These are phyloP conservation scores for Alternaria atra DNA, from an alignment of 2,329 filamentous ascomycete genomes.

Conservation along the genomic window DNA sequence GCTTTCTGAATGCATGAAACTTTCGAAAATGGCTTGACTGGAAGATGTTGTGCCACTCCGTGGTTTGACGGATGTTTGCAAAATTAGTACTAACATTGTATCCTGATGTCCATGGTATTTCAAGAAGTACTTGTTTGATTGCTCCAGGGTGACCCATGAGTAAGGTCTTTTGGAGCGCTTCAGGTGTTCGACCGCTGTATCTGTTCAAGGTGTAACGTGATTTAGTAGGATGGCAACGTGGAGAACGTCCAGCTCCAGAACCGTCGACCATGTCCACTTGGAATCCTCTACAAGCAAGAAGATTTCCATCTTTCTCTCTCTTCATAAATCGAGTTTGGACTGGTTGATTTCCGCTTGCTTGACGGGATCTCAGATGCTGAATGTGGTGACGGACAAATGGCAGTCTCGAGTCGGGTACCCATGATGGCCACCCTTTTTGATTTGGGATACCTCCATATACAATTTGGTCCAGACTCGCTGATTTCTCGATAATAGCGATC, in stretches of 20 bases:
- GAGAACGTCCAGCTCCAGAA: neutral
- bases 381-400: neutral
- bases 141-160: neutral
- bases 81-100: neutral
- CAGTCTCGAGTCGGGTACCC: neutral
- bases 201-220: rapidly evolving
- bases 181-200: neutral
- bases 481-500: neutral
- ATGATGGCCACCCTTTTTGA: neutral
- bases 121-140: rapidly evolving
- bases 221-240: too few species aligned
- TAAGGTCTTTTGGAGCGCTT: rapidly evolving
- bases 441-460: rapidly evolving
- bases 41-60: neutral
- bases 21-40: neutral
- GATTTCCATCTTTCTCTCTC: neutral
- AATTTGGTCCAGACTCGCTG: rapidly evolving
- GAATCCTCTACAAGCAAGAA: neutral
- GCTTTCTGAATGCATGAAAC: neutral
- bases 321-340: neutral
- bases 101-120: neutral
- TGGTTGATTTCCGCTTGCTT: neutral
- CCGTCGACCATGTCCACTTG: neutral
- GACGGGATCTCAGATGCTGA: neutral
- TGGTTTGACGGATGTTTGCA: neutral